These are phyloP conservation scores for Solanum chilense DNA, from an alignment of 257 asterid species.

Conservation along the genomic window DNA sequence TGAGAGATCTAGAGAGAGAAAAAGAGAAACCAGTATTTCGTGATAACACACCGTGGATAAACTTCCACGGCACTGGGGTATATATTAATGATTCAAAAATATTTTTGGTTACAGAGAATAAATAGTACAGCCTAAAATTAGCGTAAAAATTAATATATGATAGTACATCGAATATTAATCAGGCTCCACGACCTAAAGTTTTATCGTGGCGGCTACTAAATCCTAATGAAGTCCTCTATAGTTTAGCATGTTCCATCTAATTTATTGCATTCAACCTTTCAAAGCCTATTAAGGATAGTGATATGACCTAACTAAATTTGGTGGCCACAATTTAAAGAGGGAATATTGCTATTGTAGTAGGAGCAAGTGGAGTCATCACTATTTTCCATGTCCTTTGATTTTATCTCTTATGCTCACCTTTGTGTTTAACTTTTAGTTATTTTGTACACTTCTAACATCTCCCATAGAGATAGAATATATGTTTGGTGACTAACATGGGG, in stretches of 20 bases:
- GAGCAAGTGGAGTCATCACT: not conserved
- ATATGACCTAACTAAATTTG: constrained; percentile 1
- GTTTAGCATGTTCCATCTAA: not conserved
- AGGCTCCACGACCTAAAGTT: too few species aligned
- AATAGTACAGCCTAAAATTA: too few species aligned
- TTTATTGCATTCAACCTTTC: not conserved
- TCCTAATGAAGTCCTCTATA: not conserved
- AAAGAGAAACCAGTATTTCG: too few species aligned
- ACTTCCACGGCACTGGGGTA: fast-evolving
- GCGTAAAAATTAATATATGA: too few species aligned
- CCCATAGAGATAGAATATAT: not conserved
- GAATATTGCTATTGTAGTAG: constrained; percentile 6
- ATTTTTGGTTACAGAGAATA: too few species aligned
- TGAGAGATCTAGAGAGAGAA: too few species aligned
- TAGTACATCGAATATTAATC: too few species aligned
- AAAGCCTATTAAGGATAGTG: not conserved
- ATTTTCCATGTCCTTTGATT: not conserved
- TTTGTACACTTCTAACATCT: not conserved
- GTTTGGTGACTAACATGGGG: not conserved
- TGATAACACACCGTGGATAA: too few species aligned
- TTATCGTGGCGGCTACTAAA: too few species aligned
- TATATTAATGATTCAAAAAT: too few species aligned
- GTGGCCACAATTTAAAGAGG: constrained; percentile 13
- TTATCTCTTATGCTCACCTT: not conserved
- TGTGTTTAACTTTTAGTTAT: not conserved